Conservation (phyloP, 2,329 filamentous ascomycete species). For the Hypocreales sp. region DNA sequence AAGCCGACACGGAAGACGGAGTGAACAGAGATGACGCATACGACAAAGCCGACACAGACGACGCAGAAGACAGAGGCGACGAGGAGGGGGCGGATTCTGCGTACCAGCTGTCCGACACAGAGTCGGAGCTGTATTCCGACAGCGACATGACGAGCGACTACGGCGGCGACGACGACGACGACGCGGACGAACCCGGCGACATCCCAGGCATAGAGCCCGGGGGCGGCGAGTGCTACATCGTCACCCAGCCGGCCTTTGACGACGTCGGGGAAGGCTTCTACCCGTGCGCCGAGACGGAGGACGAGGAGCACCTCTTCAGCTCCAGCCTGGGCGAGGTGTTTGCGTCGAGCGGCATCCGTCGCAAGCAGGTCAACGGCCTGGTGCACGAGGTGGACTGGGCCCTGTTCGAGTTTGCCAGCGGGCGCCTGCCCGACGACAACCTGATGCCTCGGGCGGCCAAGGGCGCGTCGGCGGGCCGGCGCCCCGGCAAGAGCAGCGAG, state of each 20-base stretch:
- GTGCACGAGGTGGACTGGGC: conserved; percentile 95
- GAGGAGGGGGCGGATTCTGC: no score
- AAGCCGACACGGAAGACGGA: no score
- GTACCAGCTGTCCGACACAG: conserved; percentile 46
- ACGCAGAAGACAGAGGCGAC: no score
- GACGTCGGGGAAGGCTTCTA: conserved; percentile 76
- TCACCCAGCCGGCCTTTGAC: conserved; percentile 85
- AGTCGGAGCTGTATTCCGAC: conserved; percentile 37
- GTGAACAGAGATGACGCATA: no score
- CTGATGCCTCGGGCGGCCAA: conserved; percentile 33
- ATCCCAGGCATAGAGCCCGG: conserved; percentile 63
- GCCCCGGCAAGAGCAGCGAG: conserved; percentile 10
- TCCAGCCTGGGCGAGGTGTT: conserved; percentile 73
- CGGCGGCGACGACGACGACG: conserved; percentile 29
- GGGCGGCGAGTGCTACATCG: conserved; percentile 60
- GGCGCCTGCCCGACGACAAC: conserved; percentile 58
- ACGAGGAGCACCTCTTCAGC: conserved; percentile 70
- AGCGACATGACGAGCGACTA: conserved; percentile 37
- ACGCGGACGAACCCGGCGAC: conserved; percentile 52
- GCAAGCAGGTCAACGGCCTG: conserved; percentile 54
- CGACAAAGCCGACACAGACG: no score
- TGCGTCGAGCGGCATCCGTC: conserved; percentile 77
- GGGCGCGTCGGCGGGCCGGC: conserved; percentile 4
- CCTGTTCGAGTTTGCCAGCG: conserved; percentile 62
- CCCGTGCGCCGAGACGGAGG: conserved; percentile 50